These are phyloP conservation scores for Suillus sp. DNA, from an alignment of 768 basidiomycete species.

Conservation along the genomic window DNA sequence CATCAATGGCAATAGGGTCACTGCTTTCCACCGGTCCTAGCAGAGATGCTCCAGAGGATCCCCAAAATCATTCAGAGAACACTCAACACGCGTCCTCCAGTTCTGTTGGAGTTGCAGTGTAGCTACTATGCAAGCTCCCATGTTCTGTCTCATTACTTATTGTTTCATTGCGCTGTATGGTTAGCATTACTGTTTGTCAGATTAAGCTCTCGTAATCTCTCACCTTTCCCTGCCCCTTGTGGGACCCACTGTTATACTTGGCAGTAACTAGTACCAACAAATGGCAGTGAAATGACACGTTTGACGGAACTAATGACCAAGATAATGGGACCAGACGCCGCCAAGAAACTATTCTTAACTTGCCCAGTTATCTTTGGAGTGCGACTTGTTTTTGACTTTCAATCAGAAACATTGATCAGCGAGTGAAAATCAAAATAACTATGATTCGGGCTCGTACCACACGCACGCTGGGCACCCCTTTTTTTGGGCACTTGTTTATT, in stretches of 20 bases:
- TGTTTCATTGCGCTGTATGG: conserved; percentile 9
- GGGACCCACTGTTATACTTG: not conserved
- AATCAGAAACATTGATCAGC: not conserved
- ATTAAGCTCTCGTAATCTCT: conserved; percentile 11
- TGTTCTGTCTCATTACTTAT: conserved; percentile 15
- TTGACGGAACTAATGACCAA: conserved; percentile 3
- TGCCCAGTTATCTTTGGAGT: not conserved
- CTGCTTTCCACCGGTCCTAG: conserved; percentile 54
- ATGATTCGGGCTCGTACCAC: not conserved
- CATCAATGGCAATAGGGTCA: conserved; percentile 81
- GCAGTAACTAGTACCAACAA: conserved; percentile 3
- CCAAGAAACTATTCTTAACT: not conserved
- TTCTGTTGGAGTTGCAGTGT: conserved; percentile 14
- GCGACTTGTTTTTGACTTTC: not conserved
- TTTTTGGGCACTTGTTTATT: too few relatives aligned
- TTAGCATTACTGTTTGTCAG: conserved; percentile 12
- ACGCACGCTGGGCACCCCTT: not conserved
- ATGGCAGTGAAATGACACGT: conserved; percentile 10
- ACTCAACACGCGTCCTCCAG: conserved; percentile 16
- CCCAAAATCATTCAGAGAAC: conserved; percentile 24
- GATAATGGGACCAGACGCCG: not conserved
- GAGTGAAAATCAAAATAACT: not conserved
- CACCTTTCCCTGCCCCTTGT: conserved; percentile 7
- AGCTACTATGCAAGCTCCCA: conserved; percentile 13
- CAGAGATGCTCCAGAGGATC: conserved; percentile 32